Base-by-base conservation (phyloP, 2,329 filamentous ascomycete genomes). In the Furcasterigmium sp. region DNA sequence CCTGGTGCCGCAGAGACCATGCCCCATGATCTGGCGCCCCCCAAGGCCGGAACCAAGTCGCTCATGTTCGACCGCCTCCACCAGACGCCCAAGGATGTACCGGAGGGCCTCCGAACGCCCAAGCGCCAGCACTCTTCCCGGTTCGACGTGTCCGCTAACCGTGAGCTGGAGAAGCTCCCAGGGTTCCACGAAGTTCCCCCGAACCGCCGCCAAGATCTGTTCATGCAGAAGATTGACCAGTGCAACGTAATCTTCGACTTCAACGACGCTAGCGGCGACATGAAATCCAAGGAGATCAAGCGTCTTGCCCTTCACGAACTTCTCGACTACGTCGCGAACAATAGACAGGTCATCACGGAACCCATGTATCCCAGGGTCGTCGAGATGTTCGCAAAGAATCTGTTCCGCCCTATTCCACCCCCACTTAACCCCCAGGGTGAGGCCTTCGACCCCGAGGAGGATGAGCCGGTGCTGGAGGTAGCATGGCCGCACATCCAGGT, bases 171-270 rank as follows among this genome's bases (percentile, higher is more conserved):
- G 65, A 98, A 98, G 69, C 75, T 98, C 19, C 91, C 93, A 2
- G 93, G 93, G 28, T 98, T 98, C 67, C 93, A 98, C 59, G 93
- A 98, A 67, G 93, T 97, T 20, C 87, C 91, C 10, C 93, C 93
- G 14, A 95, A 95, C 62, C 83, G 91, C 50, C 82, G 93, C 49
- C 91, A 96, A 68, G 91, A 97, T 56, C 79, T 98, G 15, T 98
- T 98, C 69, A 96, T 98, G 91, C 91, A 97, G 62, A 98, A 98
- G 76, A 93, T 98, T 55, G 93, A 97, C 58, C 93, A 98, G 65
- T 98, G 93, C 74, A 98, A 98, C 62, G 94, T 98, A 72, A 98
- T 98, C 58, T 98, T 98, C 62, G 93, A 98, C 70, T 98, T 98
- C 72, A 98, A 97, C 63, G 93, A 98, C 66, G 89, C 91, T 39